These are phyloP conservation scores for Trichoderma gamsii DNA, from an alignment of 495 filamentous ascomycete genomes.

Conservation along the genomic window DNA sequence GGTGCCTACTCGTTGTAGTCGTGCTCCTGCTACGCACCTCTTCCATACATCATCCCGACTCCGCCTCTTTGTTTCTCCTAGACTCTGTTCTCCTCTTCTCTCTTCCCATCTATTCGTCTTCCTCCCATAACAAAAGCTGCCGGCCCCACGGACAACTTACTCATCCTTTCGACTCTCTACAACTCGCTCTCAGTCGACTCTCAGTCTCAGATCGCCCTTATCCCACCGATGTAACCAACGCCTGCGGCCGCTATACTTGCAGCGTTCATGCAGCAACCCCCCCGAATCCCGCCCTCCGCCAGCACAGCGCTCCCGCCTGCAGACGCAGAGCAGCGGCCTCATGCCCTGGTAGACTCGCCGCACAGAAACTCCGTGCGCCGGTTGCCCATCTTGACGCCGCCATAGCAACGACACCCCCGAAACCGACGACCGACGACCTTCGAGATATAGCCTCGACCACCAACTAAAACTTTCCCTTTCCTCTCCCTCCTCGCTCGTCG, in stretches of 20 bases:
- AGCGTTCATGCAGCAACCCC: conserved; percentile 13
- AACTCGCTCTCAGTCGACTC: no score
- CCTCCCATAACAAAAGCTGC: not conserved
- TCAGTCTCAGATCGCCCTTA: not conserved
- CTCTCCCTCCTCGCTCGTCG: conserved; percentile 44
- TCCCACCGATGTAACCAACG: not conserved
- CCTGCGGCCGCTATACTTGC: conserved; percentile 8
- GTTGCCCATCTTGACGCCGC: not conserved
- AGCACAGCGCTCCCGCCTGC: not conserved
- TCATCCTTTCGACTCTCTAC: no score
- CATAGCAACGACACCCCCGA: not conserved
- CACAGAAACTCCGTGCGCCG: not conserved
- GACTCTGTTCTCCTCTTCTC: not conserved
- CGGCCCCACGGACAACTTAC: no score
- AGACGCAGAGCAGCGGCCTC: conserved; percentile 5
- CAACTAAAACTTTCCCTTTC: not conserved
- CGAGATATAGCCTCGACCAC: not conserved
- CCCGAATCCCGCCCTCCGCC: conserved; percentile 5
- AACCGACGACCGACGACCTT: not conserved
- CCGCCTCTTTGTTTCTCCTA: not conserved
- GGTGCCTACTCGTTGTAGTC: not conserved
- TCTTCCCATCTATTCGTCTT: not conserved
- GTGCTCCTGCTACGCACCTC: not conserved
- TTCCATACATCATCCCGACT: not conserved
- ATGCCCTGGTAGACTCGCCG: conserved; percentile 5